phyloP scores from a whole-genome alignment of 257 asterid genomes.

The Fraxinus americana region DNA sequence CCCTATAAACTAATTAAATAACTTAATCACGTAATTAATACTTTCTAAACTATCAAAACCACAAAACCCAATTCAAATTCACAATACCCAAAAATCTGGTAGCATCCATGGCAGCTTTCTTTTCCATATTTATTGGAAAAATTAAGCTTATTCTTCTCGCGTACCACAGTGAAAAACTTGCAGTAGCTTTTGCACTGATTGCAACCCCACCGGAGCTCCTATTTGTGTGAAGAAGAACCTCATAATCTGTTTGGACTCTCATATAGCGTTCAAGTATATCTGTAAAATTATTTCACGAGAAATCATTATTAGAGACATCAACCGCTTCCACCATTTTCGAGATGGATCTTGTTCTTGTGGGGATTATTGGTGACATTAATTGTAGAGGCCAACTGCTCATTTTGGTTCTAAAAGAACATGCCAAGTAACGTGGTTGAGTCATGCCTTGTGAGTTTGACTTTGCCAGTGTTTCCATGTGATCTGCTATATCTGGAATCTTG shows the following conservation, averaged over 20 bases:
- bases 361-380: conserved; percentile 63
- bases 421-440: not conserved
- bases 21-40: too few relatives aligned
- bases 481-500: not conserved
- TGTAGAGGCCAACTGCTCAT: not conserved
- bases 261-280: conserved; percentile 68
- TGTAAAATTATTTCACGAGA: conserved; percentile 65
- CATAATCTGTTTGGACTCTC: conserved; percentile 79
- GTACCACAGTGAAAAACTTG: conserved; percentile 80
- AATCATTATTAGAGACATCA: conserved; percentile 67
- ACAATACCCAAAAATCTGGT: too few relatives aligned
- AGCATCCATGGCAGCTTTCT: too few relatives aligned
- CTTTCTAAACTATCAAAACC: too few relatives aligned
- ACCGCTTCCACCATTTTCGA: conserved; percentile 79
- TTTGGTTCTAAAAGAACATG: not conserved
- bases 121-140: too few relatives aligned
- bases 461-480: conserved; percentile 8
- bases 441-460: too few relatives aligned
- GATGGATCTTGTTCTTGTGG: conserved; percentile 80
- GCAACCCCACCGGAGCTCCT: conserved; percentile 72
- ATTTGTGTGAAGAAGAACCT: conserved; percentile 80
- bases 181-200: conserved; percentile 75
- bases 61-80: too few relatives aligned
- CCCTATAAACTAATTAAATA: too few relatives aligned
- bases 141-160: conserved; percentile 42